Evolutionary conservation across 305 asterid species (phyloP), one percentile per base, ranked within the genome.

Genomic region (Solanum chacoense): DNA sequence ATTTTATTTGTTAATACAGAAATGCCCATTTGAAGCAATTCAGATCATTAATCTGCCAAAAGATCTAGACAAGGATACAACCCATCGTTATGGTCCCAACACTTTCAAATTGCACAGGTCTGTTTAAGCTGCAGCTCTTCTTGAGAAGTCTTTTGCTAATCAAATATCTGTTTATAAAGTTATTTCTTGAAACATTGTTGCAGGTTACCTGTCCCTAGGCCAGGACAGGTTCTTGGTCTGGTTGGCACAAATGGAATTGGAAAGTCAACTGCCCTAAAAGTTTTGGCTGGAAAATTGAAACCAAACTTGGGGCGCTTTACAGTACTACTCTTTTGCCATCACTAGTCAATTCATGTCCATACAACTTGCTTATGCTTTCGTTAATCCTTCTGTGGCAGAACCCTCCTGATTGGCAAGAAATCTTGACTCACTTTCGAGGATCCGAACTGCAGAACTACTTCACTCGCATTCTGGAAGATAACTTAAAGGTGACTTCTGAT

Each of bases 341-440:
- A 10, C 28, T 29, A 5, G 71, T 45, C 26, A 87, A 42, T 50
- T 22, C 75, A 75, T 63, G 11, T 28, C 45, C 71, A 31, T 26
- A 75, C 35, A 31, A n/a, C 34, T 91, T 91, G 73, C 92, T 89
- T 63, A 89, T 77, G 76, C 12, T 40, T 55, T 91, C 32, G 85
- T 75, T 34, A 59, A 59, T 85, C 29, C n/a, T 92, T 85, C 34
- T 90, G 84, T 89, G 92, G 94, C 96, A 97, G 99, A 96, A 94
- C 86, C 99, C 99, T 77, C 99, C 99, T 84, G 99, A 97, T 90
- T 97, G 99, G 99, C 99, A 96, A 92, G 99, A 96, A 92, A 97
- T 96, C 81, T 91, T 97, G 96, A 95, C 99, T 71, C 93, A 95
- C 91, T 96, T 97, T 89, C 94, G 99, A 90, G 99, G 99, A 88